Conservation (phyloP, 306 rosid genomes). For the Senna tora region DNA sequence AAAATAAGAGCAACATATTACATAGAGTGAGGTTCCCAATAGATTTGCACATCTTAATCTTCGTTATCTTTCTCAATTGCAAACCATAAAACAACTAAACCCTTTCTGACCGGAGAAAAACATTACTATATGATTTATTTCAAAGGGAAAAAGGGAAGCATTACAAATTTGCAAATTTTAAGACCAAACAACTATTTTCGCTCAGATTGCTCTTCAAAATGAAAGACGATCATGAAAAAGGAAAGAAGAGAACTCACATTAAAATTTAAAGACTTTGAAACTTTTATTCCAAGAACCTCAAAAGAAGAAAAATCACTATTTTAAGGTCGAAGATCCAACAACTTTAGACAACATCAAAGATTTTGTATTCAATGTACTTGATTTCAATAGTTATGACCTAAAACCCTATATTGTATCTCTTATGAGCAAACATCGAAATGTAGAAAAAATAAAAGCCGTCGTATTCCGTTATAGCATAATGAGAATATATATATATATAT, state of each 20-base stretch:
- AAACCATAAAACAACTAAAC: slow-evolving; percentile 37
- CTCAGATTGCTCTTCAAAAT: slow-evolving; percentile 8
- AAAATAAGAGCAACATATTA: slow-evolving; percentile 31
- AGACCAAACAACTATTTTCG: neutral
- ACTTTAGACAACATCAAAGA: slow-evolving; percentile 18
- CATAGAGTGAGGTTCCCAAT: slow-evolving; percentile 30
- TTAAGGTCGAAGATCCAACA: slow-evolving; percentile 5
- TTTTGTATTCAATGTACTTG: slow-evolving; percentile 23
- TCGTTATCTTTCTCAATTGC: slow-evolving; percentile 30
- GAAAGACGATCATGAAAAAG: slow-evolving; percentile 25
- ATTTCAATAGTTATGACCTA: slow-evolving; percentile 35
- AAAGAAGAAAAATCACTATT: neutral
- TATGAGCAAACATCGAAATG: neutral
- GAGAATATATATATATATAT: slow-evolving; percentile 1
- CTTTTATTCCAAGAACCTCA: neutral
- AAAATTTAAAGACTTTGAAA: neutral
- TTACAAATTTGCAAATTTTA: slow-evolving; percentile 12
- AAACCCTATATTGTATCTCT: slow-evolving; percentile 20
- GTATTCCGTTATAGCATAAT: slow-evolving; percentile 28
- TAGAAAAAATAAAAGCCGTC: neutral
- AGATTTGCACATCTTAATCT: slow-evolving; percentile 26
- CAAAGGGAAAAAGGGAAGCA: slow-evolving; percentile 28
- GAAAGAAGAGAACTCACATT: neutral
- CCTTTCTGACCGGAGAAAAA: slow-evolving; percentile 19
- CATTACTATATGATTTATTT: neutral